phyloP scores from a whole-genome alignment of 2,329 filamentous ascomycete genomes.

The Leptographium flavum region DNA sequence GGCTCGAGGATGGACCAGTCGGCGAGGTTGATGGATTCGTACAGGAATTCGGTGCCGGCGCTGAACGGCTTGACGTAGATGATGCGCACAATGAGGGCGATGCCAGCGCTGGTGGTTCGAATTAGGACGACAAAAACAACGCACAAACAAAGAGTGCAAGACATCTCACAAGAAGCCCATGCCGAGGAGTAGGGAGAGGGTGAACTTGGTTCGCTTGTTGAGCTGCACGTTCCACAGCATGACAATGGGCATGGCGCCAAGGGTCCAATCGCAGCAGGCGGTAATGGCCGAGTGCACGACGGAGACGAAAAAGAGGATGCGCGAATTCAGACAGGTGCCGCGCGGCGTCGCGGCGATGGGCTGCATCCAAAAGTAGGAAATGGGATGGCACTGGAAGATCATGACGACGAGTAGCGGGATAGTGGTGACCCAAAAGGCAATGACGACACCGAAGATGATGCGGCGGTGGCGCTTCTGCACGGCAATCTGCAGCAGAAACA shows the following conservation, averaged over 20 bases:
- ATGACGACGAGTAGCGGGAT: conserved; percentile 7
- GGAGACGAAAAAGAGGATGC: conserved; percentile 26
- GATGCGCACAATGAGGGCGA: conserved; percentile 24
- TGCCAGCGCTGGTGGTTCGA: conserved; percentile 18
- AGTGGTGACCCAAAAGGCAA: conserved; percentile 14
- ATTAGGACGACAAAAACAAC: not conserved
- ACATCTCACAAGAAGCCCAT: conserved; percentile 32
- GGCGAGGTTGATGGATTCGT: conserved; percentile 19
- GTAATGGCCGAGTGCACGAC: conserved; percentile 31
- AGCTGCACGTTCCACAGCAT: conserved; percentile 37
- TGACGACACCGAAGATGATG: conserved; percentile 23
- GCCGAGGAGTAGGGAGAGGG: conserved; percentile 30
- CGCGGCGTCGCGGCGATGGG: conserved; percentile 14
- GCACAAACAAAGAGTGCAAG: not conserved
- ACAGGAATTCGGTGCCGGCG: conserved; percentile 17
- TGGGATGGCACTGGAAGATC: conserved; percentile 33
- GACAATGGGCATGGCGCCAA: conserved; percentile 33
- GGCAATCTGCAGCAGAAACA: conserved; percentile 26
- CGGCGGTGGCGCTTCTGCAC: conserved; percentile 18
- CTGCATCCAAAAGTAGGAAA: conserved; percentile 32
- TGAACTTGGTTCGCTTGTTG: conserved; percentile 28
- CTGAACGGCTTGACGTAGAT: conserved; percentile 16
- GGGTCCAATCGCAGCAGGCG: conserved; percentile 34
- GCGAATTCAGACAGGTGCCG: conserved; percentile 25
- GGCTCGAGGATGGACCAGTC: conserved; percentile 25